Evolutionary conservation across 169 alveolate genomes (phyloP).

Genomic region (Cystoisospora suis): DNA sequence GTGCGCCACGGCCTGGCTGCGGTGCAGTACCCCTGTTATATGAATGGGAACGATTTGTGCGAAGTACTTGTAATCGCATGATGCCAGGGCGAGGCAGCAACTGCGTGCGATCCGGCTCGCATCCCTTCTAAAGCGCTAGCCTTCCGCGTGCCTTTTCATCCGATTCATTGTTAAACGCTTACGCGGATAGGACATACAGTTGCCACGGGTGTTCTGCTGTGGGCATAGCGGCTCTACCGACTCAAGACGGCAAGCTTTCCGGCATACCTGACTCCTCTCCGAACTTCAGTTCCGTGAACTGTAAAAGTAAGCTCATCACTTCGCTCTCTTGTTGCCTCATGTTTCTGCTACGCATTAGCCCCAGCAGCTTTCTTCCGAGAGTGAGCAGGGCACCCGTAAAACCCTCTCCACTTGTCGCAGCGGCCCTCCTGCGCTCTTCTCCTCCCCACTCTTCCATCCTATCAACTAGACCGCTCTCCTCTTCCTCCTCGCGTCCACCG

Average conservation of each 20-base stretch:
- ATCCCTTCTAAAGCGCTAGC: no score
- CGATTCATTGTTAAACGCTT: no score
- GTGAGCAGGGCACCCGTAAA: neutral
- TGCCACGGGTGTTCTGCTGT: no score
- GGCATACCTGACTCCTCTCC: conserved; percentile 10
- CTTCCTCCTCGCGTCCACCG: neutral
- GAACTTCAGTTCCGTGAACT: neutral
- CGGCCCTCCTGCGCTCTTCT: neutral
- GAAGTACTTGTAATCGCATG: no score
- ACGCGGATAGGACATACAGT: no score
- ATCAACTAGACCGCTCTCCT: neutral
- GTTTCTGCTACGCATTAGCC: neutral
- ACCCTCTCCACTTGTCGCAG: neutral
- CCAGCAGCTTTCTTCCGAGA: neutral
- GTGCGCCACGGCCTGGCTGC: no score
- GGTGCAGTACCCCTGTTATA: no score
- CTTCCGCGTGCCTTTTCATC: no score
- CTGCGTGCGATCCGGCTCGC: no score
- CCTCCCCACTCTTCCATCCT: neutral
- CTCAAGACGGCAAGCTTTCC: neutral
- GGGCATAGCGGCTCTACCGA: neutral
- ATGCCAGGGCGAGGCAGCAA: no score
- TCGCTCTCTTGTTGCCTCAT: neutral
- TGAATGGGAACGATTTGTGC: no score
- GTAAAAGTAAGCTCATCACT: neutral